Evolutionary conservation across 495 filamentous ascomycete genomes (phyloP), one percentile per base, ranked within the genome.

Genomic region (Peziza echinospora): DNA sequence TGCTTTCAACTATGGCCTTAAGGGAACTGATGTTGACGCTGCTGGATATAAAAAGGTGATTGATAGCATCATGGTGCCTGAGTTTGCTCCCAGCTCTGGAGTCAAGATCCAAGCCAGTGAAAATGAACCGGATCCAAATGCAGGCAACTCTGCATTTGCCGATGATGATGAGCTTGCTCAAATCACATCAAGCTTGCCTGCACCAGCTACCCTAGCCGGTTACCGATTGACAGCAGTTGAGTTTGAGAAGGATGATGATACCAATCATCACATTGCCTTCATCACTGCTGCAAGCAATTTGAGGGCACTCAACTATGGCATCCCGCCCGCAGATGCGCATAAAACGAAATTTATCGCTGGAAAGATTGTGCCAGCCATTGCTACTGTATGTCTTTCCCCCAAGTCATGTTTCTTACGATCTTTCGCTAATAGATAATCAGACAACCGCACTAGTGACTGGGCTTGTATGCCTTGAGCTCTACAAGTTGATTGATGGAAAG

Each of bases 311-410:
- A 99, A 99, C 63, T 99, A 99, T 70, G 84, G 82, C 47, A 99
- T 99, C 53, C 71, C 80, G 51, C 72, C 76, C 50, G 86, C 91
- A 0, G 85, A 99, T 57, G 72, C 82, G 45, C 91, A 94, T 34
- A 85, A 85, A 73, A 99, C 86, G 47, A 99, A 99, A 66, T 94
- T 96, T 64, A 96, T 99, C 64, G 91, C 91, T 21, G 91, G 91
- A 60, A 99, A 96, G 71, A 99, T 99, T 54, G 96, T 99, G 54
- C 91, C 91, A 25, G 91, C 91, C 39, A 99, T 99, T 64, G 91
- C 85, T 46, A 43, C 41, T 19, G 57, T 60, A 28, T 49, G 53
- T 16, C 34, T 21, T 37, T 21, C 21, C 43, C 8, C 21, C 26
- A 21, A 3, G n/a, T 5, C 1, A 25, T 48, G 45, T 5, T 17